Percentiles rank a stretch among this genome's conserved stretches.
Conservation (phyloP, 1,284 basidiomycete species). For the Clitocybe nebularis region DNA sequence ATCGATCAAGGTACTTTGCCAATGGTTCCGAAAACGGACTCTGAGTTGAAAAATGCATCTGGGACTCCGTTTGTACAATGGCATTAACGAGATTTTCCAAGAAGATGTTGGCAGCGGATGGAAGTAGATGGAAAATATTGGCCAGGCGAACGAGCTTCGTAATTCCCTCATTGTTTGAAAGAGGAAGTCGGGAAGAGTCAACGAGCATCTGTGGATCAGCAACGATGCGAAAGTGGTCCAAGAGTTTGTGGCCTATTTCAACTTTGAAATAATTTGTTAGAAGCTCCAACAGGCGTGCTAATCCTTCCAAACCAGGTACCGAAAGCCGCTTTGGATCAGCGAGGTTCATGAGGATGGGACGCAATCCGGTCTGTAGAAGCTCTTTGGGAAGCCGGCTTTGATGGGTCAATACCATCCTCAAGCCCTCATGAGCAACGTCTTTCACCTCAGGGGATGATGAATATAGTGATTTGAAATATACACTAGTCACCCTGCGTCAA, state of each 20-base stretch:
- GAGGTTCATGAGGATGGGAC: constrained; percentile 97
- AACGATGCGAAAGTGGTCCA: constrained; percentile 93
- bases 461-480: constrained; percentile 99
- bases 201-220: constrained; percentile 84
- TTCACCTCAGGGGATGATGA: constrained; percentile 93
- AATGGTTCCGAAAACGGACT: constrained; percentile 96
- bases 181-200: constrained; percentile 72
- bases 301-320: constrained; percentile 91
- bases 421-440: constrained; percentile 91
- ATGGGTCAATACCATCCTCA: constrained; percentile 85
- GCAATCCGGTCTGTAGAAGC: constrained; percentile 89
- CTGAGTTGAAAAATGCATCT: constrained; percentile 84
- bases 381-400: constrained; percentile 95
- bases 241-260: constrained; percentile 95
- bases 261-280: constrained; percentile 99
- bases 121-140: constrained; percentile 96
- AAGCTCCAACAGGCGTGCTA: constrained; percentile 93
- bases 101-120: constrained; percentile 91
- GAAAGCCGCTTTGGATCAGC: constrained; percentile 95
- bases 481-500: constrained; percentile 74
- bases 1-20: constrained; percentile 89
- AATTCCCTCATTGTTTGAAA: constrained; percentile 89
- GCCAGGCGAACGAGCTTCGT: constrained; percentile 91
- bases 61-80: constrained; percentile 92
- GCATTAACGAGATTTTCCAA: constrained; percentile 82